Evolutionary conservation across 495 filamentous ascomycete genomes (phyloP).

Genomic region (Aspergillus bertholletiae): DNA sequence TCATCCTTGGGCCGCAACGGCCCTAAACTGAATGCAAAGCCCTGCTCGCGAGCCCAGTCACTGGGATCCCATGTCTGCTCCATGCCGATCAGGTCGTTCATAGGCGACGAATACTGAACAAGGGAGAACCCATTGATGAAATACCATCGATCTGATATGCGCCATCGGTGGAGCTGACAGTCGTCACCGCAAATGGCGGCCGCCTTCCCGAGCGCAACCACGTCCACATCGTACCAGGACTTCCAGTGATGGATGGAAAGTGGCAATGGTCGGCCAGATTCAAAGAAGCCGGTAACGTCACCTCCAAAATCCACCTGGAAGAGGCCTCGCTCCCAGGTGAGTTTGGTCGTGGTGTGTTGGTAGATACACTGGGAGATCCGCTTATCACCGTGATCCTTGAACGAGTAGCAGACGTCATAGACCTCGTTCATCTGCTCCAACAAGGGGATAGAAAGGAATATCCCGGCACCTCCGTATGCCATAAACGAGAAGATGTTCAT

Average conservation of each 20-base stretch:
- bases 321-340: slow-evolving; percentile 49
- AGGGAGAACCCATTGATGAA: slow-evolving; percentile 19
- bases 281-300: slow-evolving; percentile 54
- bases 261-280: slow-evolving; percentile 44
- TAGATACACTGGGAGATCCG: slow-evolving; percentile 51
- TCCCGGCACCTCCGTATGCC: slow-evolving; percentile 57
- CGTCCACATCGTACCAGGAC: slow-evolving; percentile 48
- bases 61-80: slow-evolving; percentile 25
- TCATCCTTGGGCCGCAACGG: slow-evolving; percentile 15
- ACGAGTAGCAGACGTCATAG: slow-evolving; percentile 33
- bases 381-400: slow-evolving; percentile 39
- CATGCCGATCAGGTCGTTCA: slow-evolving; percentile 15
- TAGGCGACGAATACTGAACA: slow-evolving; percentile 13
- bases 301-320: slow-evolving; percentile 49
- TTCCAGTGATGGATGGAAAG: slow-evolving; percentile 60
- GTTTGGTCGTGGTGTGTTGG: slow-evolving; percentile 42
- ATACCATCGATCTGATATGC: slow-evolving; percentile 33
- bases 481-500: slow-evolving; percentile 39
- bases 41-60: slow-evolving; percentile 11
- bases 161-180: slow-evolving; percentile 54
- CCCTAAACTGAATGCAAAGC: slow-evolving; percentile 19
- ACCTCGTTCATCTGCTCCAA: slow-evolving; percentile 32
- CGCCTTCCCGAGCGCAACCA: slow-evolving; percentile 45
- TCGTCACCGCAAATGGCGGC: slow-evolving; percentile 51
- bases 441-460: slow-evolving; percentile 55